Conservation (phyloP, 2,329 filamentous ascomycete genomes). For the Epichloe coenophiala region DNA sequence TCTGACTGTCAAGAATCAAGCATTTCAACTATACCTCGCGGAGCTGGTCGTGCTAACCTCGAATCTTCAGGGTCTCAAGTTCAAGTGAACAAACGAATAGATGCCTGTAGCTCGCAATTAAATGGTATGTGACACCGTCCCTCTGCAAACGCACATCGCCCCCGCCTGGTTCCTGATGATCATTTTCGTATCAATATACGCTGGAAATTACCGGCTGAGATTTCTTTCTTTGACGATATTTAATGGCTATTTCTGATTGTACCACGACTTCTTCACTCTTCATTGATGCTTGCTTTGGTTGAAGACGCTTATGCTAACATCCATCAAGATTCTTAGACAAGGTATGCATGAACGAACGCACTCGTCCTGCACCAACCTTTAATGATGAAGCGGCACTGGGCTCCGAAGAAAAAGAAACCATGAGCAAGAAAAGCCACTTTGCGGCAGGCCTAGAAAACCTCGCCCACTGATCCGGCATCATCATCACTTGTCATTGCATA, state of each 20-base stretch:
- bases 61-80: neutral
- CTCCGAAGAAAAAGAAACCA: conserved; percentile 61
- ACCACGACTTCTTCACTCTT: conserved; percentile 5
- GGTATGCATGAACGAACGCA: conserved; percentile 16
- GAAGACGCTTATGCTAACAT: conserved; percentile 18
- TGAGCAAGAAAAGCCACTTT: conserved; percentile 79
- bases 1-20: conserved; percentile 2
- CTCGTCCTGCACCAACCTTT: conserved; percentile 16
- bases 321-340: conserved; percentile 14
- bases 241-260: conserved; percentile 75
- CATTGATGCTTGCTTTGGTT: neutral
- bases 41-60: conserved; percentile 14
- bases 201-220: conserved; percentile 96
- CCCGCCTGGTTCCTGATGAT: conserved; percentile 34
- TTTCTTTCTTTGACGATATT: conserved; percentile 61
- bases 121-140: neutral
- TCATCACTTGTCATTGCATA: conserved; percentile 4
- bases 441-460: conserved; percentile 99
- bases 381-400: conserved; percentile 95
- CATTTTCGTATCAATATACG: conserved; percentile 54
- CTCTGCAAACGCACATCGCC: neutral
- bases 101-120: neutral
- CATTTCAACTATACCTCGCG: neutral
- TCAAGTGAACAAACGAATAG: conserved; percentile 6
- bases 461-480: conserved; percentile 64